Evolutionary conservation across 306 rosid species (phyloP).

Genomic region (Fragaria vesca): DNA sequence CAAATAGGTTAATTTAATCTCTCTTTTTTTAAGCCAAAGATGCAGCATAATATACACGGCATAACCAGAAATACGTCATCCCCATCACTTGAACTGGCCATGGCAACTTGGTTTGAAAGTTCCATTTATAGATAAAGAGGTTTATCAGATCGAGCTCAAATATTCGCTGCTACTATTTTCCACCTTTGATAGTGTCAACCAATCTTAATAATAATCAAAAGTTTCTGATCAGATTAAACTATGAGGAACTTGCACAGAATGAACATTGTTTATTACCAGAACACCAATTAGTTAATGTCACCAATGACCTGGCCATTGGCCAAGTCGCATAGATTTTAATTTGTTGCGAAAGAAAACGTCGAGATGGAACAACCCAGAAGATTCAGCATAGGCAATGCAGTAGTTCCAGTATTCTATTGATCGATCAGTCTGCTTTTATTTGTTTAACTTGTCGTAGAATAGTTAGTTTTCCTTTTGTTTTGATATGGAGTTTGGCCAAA

Average conservation of each 20-base stretch:
- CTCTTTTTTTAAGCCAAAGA: not conserved
- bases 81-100: slow-evolving; percentile 6
- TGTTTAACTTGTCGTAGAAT: not conserved
- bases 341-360: slow-evolving; percentile 7
- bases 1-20: not conserved
- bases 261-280: not conserved
- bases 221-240: not conserved
- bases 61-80: slow-evolving; percentile 34
- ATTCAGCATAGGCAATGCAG: slow-evolving; percentile 13
- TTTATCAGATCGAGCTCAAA: not conserved
- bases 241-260: not conserved
- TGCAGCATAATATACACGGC: not conserved
- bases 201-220: not conserved
- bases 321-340: slow-evolving; percentile 3
- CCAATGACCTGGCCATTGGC: slow-evolving; percentile 2
- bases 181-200: slow-evolving; percentile 1
- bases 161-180: not conserved
- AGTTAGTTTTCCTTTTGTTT: not conserved
- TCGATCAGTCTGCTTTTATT: not conserved
- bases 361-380: not conserved
- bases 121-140: not conserved
- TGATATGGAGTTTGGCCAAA: not conserved
- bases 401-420: not conserved
- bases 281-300: not conserved
- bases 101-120: slow-evolving; percentile 28